A percentile compares a stretch with the other conserved stretches of the same genome.
phyloP scores from a whole-genome alignment of 495 filamentous ascomycete species.

The Pseudoneurospora amorphoporcata region DNA sequence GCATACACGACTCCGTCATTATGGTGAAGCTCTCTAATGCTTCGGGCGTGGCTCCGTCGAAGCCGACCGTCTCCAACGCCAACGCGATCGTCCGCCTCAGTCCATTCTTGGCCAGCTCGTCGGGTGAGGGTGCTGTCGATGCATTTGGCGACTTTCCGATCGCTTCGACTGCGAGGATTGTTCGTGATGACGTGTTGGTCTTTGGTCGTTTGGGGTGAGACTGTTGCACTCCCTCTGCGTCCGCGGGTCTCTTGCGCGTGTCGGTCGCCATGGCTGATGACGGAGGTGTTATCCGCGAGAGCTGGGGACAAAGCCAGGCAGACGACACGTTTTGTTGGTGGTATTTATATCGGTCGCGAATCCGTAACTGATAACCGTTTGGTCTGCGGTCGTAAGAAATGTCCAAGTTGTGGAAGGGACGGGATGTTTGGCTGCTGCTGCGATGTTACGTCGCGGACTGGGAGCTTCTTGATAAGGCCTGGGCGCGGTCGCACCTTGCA shows the following conservation, averaged over 20 bases:
- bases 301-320: not conserved
- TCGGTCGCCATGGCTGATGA: slow-evolving; percentile 10
- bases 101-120: slow-evolving; percentile 26
- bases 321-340: not conserved
- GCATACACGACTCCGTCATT: slow-evolving; percentile 29
- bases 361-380: not conserved
- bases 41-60: slow-evolving; percentile 27
- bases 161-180: slow-evolving; percentile 1
- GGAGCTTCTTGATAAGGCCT: not conserved
- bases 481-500: not conserved
- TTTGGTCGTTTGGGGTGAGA: slow-evolving; percentile 21
- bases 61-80: slow-evolving; percentile 31
- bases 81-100: slow-evolving; percentile 30
- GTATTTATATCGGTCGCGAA: not conserved
- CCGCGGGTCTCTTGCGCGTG: slow-evolving; percentile 19
- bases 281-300: not conserved
- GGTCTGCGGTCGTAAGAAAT: not conserved
- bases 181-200: slow-evolving; percentile 4
- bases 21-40: slow-evolving; percentile 34
- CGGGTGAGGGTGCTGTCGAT: slow-evolving; percentile 6
- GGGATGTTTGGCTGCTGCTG: not conserved
- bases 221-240: slow-evolving; percentile 8
- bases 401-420: not conserved
- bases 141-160: not conserved
- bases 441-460: not conserved